A percentile compares a stretch with the other conserved stretches of the same genome.
Conservation (phyloP, 805 yeast genomes). For the Candida ipomoeae region DNA sequence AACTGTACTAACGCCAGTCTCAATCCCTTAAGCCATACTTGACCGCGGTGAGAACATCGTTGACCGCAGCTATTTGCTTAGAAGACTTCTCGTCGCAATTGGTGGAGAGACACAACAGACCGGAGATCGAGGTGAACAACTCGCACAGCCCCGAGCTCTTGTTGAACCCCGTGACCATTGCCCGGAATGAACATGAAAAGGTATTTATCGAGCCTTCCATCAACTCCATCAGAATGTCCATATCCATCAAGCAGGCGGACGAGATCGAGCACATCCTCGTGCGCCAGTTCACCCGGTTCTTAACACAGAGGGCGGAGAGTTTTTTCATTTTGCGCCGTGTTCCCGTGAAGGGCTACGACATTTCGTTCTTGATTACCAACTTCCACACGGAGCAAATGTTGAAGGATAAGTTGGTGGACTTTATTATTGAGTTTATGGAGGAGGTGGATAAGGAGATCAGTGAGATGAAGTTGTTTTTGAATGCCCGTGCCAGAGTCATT, state of each 20-base stretch:
- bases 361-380: slow-evolving; percentile 88
- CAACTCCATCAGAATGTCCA: slow-evolving; percentile 85
- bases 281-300: slow-evolving; percentile 88
- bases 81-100: slow-evolving; percentile 93
- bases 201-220: slow-evolving; percentile 92
- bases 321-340: slow-evolving; percentile 87
- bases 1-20: slow-evolving; percentile 49
- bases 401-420: slow-evolving; percentile 92
- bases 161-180: slow-evolving; percentile 82
- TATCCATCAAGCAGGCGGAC: slow-evolving; percentile 94
- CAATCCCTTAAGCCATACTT: slow-evolving; percentile 95
- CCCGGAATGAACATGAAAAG: slow-evolving; percentile 90
- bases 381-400: slow-evolving; percentile 94
- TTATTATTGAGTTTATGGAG: slow-evolving; percentile 97
- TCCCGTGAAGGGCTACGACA: slow-evolving; percentile 88
- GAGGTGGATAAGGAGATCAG: slow-evolving; percentile 98
- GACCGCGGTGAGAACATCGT: slow-evolving; percentile 86
- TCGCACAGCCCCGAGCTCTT: slow-evolving; percentile 70
- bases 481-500: slow-evolving; percentile 95
- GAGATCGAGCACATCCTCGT: slow-evolving; percentile 94
- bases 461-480: slow-evolving; percentile 94
- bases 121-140: slow-evolving; percentile 87
- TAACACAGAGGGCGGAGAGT: slow-evolving; percentile 93
- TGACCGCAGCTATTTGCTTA: slow-evolving; percentile 88
- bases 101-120: slow-evolving; percentile 95